Evolutionary conservation across 1,284 basidiomycete genomes (phyloP), one percentile per base, ranked within the genome.

Genomic region (Leccinum ponderosum): DNA sequence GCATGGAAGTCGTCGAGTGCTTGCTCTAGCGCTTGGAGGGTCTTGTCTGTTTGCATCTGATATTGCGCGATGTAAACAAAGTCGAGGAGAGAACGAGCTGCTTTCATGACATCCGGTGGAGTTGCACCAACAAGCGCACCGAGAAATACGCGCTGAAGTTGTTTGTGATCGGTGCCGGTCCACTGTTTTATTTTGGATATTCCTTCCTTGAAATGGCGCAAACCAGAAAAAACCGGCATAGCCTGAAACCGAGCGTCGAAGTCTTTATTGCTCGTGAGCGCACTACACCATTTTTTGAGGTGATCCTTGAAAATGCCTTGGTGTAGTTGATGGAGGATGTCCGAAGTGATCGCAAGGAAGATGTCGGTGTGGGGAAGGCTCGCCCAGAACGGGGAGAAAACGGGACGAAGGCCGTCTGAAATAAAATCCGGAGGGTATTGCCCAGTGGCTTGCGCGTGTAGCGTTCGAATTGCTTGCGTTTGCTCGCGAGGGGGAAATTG

Each of bases 221-320:
- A 33, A 0, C 52, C 44, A 4, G 52, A 47, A 17, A 11, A 20
- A 1, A 50, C 1, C 0, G 52, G 35, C 33, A 61, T 42, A 2
- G 52, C 44, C 3, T n/a, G 27, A 42, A 61, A 60, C 0, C 8
- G 27, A 7, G 27, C 2, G 51, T 52, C 51, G n/a, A 52, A 12
- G 2, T 31, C 29, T 17, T 52, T 52, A 3, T 29, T 31, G 29
- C n/a, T n/a, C 7, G 27, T 15, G 9, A 52, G 27, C 2, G 51
- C 9, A 11, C 15, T 8, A 3, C 51, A 52, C 51, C 51, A 52
- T 31, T 52, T 52, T 17, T 52, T 52, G 9, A 52, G 14, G 5
- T 61, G 37, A 8, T 62, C 59, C 2, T 62, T 62, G 59, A 62
- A 9, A 1, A 62, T 2, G n/a, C 51, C 51, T 52, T 52, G 51